Evolutionary conservation across 1,284 basidiomycete species (phyloP).

Genomic region (Ceratobasidium sp.): DNA sequence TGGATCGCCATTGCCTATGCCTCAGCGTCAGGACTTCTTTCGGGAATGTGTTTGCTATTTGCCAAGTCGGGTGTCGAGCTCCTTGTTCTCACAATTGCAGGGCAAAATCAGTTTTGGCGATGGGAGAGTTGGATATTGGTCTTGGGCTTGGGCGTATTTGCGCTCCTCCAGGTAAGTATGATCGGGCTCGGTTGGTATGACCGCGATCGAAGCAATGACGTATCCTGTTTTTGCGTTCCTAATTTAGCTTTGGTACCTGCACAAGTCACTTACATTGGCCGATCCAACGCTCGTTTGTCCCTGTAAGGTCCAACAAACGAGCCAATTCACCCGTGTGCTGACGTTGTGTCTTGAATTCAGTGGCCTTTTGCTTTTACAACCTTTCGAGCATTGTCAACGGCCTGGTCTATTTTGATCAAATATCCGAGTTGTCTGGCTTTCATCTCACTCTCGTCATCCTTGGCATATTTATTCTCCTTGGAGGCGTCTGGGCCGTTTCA

Average conservation of each 20-base stretch:
- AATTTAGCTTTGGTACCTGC: constrained; percentile 83
- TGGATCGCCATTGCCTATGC: constrained; percentile 87
- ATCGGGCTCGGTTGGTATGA: neutral
- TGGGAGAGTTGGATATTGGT: constrained; percentile 86
- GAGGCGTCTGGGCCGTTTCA: constrained; percentile 90
- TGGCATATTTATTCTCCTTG: constrained; percentile 81
- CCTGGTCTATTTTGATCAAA: constrained; percentile 91
- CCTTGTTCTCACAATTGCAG: constrained; percentile 78
- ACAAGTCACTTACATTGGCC: constrained; percentile 84
- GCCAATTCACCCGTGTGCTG: constrained; percentile 8
- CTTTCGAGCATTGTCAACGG: constrained; percentile 88
- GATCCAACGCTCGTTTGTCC: constrained; percentile 93
- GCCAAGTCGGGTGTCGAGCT: constrained; percentile 95
- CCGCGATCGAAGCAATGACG: neutral
- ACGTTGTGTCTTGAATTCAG: constrained; percentile 50
- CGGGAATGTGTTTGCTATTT: constrained; percentile 91
- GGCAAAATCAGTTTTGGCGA: constrained; percentile 86
- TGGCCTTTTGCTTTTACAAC: constrained; percentile 97
- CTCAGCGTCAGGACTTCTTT: constrained; percentile 89
- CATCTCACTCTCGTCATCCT: constrained; percentile 78
- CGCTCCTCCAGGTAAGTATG: constrained; percentile 64
- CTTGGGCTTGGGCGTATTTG: constrained; percentile 71
- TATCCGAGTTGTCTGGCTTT: constrained; percentile 71
- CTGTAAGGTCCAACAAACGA: constrained; percentile 57
- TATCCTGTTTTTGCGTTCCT: constrained; percentile 43